Evolutionary conservation across 2,329 filamentous ascomycete genomes (phyloP).

Genomic region (Colletotrichum godetiae): DNA sequence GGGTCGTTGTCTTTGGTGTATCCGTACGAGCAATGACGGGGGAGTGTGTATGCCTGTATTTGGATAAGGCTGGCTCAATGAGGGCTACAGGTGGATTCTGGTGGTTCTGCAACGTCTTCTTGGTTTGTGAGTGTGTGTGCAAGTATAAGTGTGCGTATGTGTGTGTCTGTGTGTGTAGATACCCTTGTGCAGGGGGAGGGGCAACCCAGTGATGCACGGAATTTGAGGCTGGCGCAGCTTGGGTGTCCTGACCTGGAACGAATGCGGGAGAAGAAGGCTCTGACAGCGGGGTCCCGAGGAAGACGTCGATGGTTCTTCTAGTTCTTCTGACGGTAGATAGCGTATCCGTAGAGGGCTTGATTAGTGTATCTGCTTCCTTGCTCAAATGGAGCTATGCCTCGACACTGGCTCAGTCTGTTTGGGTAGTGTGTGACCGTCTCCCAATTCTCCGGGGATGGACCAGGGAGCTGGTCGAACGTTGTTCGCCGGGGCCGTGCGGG

Average conservation of each 20-base stretch:
- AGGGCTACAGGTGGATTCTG: slow-evolving; percentile 4
- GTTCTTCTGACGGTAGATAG: slow-evolving; percentile 21
- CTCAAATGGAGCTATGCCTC: slow-evolving; percentile 15
- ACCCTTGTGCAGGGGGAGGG: slow-evolving; percentile 23
- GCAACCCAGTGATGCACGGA: slow-evolving; percentile 21
- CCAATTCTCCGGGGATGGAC: slow-evolving; percentile 34
- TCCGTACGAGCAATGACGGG: neutral
- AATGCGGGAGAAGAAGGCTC: neutral
- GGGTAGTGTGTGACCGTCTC: slow-evolving; percentile 28
- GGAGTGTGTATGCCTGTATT: neutral
- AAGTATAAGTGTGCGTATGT: neutral
- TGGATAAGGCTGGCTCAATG: slow-evolving; percentile 14
- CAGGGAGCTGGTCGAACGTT: slow-evolving; percentile 32
- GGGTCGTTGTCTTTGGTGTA: neutral
- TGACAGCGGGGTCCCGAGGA: slow-evolving; percentile 15
- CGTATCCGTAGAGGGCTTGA: neutral
- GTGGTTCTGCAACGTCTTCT: slow-evolving; percentile 27
- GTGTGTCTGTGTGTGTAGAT: neutral
- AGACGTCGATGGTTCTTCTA: slow-evolving; percentile 23
- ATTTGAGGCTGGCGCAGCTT: slow-evolving; percentile 21
- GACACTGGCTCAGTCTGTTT: slow-evolving; percentile 20
- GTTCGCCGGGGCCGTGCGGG: slow-evolving; percentile 35
- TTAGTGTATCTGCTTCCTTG: slow-evolving; percentile 9
- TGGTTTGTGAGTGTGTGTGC: neutral
- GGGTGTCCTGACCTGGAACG: slow-evolving; percentile 16